Evolutionary conservation across 306 rosid genomes (phyloP).

Genomic region (Vigna reflexopilosa): DNA sequence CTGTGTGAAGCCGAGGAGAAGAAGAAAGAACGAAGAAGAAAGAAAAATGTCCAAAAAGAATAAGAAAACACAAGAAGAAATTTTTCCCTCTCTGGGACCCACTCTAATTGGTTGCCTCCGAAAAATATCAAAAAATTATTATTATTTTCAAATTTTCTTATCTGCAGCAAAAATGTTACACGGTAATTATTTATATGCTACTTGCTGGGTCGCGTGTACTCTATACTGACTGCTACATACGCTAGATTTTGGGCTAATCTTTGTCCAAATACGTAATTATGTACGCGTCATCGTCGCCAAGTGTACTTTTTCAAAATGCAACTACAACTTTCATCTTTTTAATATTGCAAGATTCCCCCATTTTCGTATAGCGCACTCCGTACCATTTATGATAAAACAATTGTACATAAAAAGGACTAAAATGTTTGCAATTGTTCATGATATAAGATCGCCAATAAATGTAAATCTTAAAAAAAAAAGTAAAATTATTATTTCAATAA

Average conservation of each 20-base stretch:
- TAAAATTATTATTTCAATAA: too few relatives aligned
- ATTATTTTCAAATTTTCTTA: neutral
- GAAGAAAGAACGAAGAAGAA: neutral
- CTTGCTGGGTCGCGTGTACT: constrained; percentile 30
- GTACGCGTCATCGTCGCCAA: constrained; percentile 27
- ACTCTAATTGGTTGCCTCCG: constrained; percentile 23
- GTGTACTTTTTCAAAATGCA: constrained; percentile 17
- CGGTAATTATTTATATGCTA: neutral
- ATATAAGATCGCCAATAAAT: too few relatives aligned
- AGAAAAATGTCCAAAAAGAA: neutral
- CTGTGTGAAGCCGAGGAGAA: constrained; percentile 12
- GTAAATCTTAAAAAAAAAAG: too few relatives aligned
- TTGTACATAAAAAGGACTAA: too few relatives aligned
- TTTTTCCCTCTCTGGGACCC: constrained; percentile 52
- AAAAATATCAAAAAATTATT: constrained; percentile 23
- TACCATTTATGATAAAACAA: too few relatives aligned
- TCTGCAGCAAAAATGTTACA: neutral
- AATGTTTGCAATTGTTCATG: too few relatives aligned
- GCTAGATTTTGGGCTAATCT: constrained; percentile 51
- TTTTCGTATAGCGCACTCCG: too few relatives aligned
- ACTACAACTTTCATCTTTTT: too few relatives aligned
- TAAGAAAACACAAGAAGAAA: constrained; percentile 28
- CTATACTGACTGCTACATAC: constrained; percentile 37
- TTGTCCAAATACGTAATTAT: constrained; percentile 40
- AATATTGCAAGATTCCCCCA: too few relatives aligned